Conservation (phyloP, 768 basidiomycete genomes). For the Trametes villosa region DNA sequence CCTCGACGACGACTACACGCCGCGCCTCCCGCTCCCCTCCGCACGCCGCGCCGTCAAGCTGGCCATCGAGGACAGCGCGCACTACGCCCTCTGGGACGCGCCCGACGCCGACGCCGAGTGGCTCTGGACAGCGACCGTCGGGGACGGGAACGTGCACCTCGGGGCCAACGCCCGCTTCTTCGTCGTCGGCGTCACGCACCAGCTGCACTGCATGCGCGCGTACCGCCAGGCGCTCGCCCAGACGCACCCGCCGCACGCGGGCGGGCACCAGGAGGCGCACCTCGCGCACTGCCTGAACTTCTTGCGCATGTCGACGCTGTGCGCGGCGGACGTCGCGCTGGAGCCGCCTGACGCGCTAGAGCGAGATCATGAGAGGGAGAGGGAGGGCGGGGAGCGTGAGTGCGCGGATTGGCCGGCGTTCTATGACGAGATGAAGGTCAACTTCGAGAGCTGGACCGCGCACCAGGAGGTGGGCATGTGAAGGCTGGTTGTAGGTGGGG, state of each 20-base stretch:
- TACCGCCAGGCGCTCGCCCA: conserved; percentile 20
- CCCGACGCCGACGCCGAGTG: conserved; percentile 37
- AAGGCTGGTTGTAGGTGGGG: no score
- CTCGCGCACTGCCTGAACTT: conserved; percentile 39
- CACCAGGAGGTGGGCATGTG: background rate
- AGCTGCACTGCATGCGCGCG: conserved; percentile 32
- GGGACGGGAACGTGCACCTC: conserved; percentile 32
- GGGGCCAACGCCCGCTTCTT: conserved; percentile 33
- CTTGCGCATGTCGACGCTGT: conserved; percentile 38
- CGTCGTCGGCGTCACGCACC: conserved; percentile 31
- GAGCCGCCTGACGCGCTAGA: conserved; percentile 29
- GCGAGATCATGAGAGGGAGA: conserved; percentile 1
- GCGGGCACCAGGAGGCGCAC: conserved; percentile 19
- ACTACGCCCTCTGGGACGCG: conserved; percentile 32
- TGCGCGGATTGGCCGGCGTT: conserved; percentile 24
- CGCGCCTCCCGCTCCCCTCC: conserved; percentile 26
- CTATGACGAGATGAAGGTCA: conserved; percentile 22
- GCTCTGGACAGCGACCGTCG: conserved; percentile 33
- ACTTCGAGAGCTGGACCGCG: conserved; percentile 6
- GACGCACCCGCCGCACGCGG: conserved; percentile 5
- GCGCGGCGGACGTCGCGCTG: conserved; percentile 38
- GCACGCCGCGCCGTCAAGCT: conserved; percentile 25
- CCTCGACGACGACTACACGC: conserved; percentile 25
- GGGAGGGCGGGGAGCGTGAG: conserved; percentile 13
- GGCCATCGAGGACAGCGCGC: conserved; percentile 37